Base-by-base conservation (phyloP, 2,329 filamentous ascomycete species). In the Paecilomyces dactylethromorphus region DNA sequence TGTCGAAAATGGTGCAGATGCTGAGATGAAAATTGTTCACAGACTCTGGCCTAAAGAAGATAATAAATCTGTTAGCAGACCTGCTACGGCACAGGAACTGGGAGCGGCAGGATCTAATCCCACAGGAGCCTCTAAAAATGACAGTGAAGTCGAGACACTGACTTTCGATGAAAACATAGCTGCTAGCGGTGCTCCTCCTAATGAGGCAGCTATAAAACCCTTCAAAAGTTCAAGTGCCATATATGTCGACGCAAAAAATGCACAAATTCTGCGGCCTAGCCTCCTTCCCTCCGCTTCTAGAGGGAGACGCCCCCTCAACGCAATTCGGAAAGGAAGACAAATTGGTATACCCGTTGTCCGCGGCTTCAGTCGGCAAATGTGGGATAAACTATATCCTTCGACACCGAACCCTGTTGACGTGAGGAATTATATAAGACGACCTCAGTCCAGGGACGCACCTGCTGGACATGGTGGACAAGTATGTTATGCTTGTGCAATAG, bases 11-110 rank as follows among this genome's bases (percentile, higher is more conserved):
- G 94, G 94, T 1, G 87, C 93, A 1, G 80, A 88, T 10, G 94
- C 93, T 0, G 94, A 99, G 74, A 88, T 94, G 76, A 97, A 97
- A 72, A 87, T 97, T 7, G 85, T 90, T 0, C 87, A 96, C 73
- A 86, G 81, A 35, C 77, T 97, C 8, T 97, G 92, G 92, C 88
- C 90, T 0, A 83, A 85, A 53, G 80, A 83, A 2, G 68, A 75
- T 5, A 65, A 70, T 35, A 71, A 69, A 51, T 69, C 68, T 56
- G 62, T 62, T 72, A 76, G 64, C 64, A 68, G 65, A 68, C 72
- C 65, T 64, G 66, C 32, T 64, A 70, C 74, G 66, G 64, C 78
- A 67, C 56, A 73, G 64, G 58, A 78, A 72, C 55, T 71, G 69
- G 62, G 74, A 62, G 58, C 68, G 21, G 61, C 57, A 24, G 59